These are phyloP conservation scores for Xylaria curta DNA, from an alignment of 495 filamentous ascomycete species.

Conservation along the genomic window DNA sequence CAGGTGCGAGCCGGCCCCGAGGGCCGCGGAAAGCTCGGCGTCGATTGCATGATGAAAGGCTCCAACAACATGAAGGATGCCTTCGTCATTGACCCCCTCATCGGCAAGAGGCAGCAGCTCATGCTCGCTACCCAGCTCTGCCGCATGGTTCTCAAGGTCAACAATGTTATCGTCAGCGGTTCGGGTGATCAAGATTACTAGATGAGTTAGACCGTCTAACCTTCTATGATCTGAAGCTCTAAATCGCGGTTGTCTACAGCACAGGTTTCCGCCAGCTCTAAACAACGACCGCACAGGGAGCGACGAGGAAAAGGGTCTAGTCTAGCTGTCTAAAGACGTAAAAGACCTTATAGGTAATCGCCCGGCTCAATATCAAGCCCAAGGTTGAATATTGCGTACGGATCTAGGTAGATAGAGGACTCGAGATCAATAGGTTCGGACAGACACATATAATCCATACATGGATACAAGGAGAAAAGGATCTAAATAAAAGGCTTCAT, in stretches of 20 bases:
- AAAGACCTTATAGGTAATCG: background rate
- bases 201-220: slow-evolving; percentile 30
- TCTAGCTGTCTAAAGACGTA: background rate
- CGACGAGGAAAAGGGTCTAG: background rate
- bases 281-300: background rate
- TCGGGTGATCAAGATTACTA: slow-evolving; percentile 93
- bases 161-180: slow-evolving; percentile 95
- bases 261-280: background rate
- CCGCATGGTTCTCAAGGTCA: slow-evolving; percentile 98
- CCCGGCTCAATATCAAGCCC: background rate
- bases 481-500: slow-evolving; percentile 12
- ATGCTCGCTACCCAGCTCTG: slow-evolving; percentile 96
- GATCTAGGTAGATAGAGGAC: slow-evolving; percentile 3
- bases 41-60: slow-evolving; percentile 96
- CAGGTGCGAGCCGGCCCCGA: slow-evolving; percentile 90
- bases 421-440: slow-evolving; percentile 8
- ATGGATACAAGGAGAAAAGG: background rate
- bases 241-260: background rate
- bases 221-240: background rate
- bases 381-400: background rate
- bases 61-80: slow-evolving; percentile 96
- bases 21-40: slow-evolving; percentile 71
- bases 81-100: slow-evolving; percentile 97
- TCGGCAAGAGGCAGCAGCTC: slow-evolving; percentile 96
- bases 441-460: background rate